Percentiles rank a stretch among this genome's conserved stretches.
These are phyloP conservation scores for Colletotrichum sp. DNA, from an alignment of 2,329 filamentous ascomycete species.

Conservation along the genomic window DNA sequence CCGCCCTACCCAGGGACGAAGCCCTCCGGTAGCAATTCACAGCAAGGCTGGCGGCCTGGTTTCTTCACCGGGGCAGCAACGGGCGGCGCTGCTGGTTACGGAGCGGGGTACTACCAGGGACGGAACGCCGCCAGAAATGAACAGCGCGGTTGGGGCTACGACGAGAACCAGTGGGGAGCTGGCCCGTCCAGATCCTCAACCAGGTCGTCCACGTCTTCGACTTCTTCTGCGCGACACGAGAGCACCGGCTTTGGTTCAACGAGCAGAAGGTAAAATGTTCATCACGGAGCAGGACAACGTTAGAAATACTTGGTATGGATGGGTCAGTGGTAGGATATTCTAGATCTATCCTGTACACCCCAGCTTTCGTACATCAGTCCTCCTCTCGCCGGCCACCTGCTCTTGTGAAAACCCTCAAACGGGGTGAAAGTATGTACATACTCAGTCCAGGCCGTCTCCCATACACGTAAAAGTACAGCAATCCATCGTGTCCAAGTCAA, in stretches of 20 bases:
- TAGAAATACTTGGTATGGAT: neutral
- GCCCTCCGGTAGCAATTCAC: constrained; percentile 29
- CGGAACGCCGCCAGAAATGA: constrained; percentile 28
- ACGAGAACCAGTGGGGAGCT: constrained; percentile 32
- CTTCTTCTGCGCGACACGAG: constrained; percentile 60
- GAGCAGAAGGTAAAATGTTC: constrained; percentile 50
- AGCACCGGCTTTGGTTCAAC: constrained; percentile 79
- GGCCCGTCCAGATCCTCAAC: constrained; percentile 41
- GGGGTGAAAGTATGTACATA: constrained; percentile 17
- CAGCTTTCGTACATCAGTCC: neutral
- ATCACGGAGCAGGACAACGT: neutral
- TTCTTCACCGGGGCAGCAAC: constrained; percentile 75
- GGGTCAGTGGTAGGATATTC: constrained; percentile 10
- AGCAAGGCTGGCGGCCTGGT: constrained; percentile 69
- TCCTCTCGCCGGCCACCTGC: neutral
- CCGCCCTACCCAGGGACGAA: constrained; percentile 57
- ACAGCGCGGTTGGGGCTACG: constrained; percentile 32
- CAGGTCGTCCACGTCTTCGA: constrained; percentile 46
- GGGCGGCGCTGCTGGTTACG: constrained; percentile 72
- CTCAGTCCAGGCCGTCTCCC: constrained; percentile 13
- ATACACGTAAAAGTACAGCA: constrained; percentile 24
- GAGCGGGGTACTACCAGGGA: constrained; percentile 51
- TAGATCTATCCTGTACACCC: constrained; percentile 17
- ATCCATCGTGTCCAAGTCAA: constrained; percentile 21
- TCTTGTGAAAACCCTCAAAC: neutral